These are phyloP conservation scores for Kuraishia ogatae DNA, from an alignment of 805 yeast species.

Conservation along the genomic window DNA sequence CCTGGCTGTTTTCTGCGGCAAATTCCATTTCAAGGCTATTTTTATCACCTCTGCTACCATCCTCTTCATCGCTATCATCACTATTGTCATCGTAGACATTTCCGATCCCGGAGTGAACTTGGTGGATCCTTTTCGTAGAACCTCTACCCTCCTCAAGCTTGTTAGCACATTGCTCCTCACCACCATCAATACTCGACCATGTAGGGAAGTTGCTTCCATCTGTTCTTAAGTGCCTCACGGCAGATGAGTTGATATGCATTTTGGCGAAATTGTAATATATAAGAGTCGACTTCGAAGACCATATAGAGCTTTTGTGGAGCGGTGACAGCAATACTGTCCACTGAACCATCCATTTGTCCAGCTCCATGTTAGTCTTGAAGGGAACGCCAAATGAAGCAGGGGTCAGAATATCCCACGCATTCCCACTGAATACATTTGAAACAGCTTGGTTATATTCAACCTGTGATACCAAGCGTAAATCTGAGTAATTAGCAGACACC, in stretches of 20 bases:
- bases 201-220: conserved; percentile 18
- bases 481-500: conserved; percentile 20
- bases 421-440: conserved; percentile 44
- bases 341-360: conserved; percentile 74
- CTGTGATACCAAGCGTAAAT: conserved; percentile 56
- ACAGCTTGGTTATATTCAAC: conserved; percentile 62
- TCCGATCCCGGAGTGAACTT: conserved; percentile 8
- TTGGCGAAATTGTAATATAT: conserved; percentile 69
- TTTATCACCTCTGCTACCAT: conserved; percentile 1
- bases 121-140: conserved; percentile 3
- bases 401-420: conserved; percentile 51
- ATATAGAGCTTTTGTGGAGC: conserved; percentile 34
- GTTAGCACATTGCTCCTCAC: conserved; percentile 23
- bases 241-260: conserved; percentile 55
- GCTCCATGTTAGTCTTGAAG: conserved; percentile 53
- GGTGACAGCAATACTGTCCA: conserved; percentile 68
- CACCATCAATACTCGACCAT: conserved; percentile 9
- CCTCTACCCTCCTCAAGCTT: background rate
- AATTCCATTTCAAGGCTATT: conserved; percentile 10
- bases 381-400: conserved; percentile 63
- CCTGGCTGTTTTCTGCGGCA: conserved; percentile 16
- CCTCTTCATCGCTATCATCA: conserved; percentile 8
- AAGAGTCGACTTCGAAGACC: conserved; percentile 65
- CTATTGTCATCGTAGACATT: conserved; percentile 10
- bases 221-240: conserved; percentile 34